phyloP scores from a whole-genome alignment of 768 basidiomycete species.

The Hypholoma fasciculare region DNA sequence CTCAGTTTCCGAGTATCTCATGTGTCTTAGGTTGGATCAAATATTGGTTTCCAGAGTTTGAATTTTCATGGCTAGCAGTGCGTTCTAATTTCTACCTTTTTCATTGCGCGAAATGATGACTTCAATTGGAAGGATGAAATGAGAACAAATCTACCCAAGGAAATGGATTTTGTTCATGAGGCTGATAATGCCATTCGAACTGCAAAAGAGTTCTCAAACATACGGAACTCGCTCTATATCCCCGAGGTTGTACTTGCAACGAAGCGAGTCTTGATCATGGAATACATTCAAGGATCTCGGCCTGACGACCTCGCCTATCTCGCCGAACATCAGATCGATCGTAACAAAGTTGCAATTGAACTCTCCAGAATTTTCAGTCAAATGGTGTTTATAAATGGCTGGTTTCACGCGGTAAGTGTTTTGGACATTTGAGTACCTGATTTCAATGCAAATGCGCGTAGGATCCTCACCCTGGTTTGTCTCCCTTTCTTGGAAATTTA shows the following conservation, averaged over 20 bases:
- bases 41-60: constrained; percentile 93
- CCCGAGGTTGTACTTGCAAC: constrained; percentile 79
- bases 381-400: constrained; percentile 96
- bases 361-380: constrained; percentile 87
- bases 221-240: constrained; percentile 84
- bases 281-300: constrained; percentile 86
- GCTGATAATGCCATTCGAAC: constrained; percentile 81
- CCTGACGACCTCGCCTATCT: constrained; percentile 89
- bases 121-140: constrained; percentile 78
- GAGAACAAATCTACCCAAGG: constrained; percentile 86
- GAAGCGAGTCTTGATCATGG: constrained; percentile 91
- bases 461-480: constrained; percentile 84
- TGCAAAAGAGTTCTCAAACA: constrained; percentile 62
- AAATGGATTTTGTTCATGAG: constrained; percentile 95
- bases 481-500: neutral
- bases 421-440: neutral
- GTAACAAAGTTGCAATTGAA: constrained; percentile 92
- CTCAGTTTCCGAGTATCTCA: neutral
- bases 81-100: constrained; percentile 18
- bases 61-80: constrained; percentile 88
- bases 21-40: constrained; percentile 72
- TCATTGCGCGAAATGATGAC: constrained; percentile 26
- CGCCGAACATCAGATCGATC: constrained; percentile 78
- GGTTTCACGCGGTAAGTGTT: constrained; percentile 74
- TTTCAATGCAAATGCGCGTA: constrained; percentile 25